Evolutionary conservation across 78 protist species (phyloP).

Genomic region (Monosiga brevicollis): DNA sequence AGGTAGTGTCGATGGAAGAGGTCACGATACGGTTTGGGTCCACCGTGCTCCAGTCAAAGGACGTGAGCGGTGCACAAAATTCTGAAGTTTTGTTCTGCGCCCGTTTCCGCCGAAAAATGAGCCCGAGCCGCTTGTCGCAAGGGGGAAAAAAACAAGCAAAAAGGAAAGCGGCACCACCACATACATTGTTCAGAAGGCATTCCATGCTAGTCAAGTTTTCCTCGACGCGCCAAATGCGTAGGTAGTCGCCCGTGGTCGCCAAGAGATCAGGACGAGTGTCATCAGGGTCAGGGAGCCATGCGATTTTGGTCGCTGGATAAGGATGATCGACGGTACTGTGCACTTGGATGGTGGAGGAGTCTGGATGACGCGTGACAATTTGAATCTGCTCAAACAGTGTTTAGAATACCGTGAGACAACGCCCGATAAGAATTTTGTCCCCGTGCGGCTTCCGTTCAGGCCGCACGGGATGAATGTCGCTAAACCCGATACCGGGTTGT

Average conservation of each 20-base stretch:
- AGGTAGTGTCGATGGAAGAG: constrained; percentile 81
- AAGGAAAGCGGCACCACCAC: not conserved
- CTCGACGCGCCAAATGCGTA: constrained; percentile 81
- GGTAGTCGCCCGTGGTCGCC: constrained; percentile 93
- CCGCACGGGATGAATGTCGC: too few species aligned
- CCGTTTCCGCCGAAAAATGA: not conserved
- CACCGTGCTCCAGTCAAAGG: constrained; percentile 93
- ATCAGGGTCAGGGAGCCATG: constrained; percentile 73
- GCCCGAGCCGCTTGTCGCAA: not conserved
- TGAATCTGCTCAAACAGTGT: too few species aligned
- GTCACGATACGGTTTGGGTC: constrained; percentile 85
- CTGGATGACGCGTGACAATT: too few species aligned
- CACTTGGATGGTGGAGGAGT: too few species aligned
- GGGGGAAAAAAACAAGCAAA: not conserved
- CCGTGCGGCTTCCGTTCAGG: too few species aligned
- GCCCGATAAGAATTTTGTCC: too few species aligned
- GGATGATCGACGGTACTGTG: constrained; percentile 71
- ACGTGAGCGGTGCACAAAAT: constrained; percentile 94
- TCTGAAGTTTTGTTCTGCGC: constrained; percentile 73
- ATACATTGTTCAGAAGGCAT: constrained; percentile 50
- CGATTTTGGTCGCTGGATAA: constrained; percentile 91
- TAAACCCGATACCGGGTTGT: too few species aligned
- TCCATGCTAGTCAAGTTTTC: constrained; percentile 20
- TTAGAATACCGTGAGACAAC: too few species aligned
- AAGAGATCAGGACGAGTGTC: constrained; percentile 59